phyloP scores from a whole-genome alignment of 2,329 filamentous ascomycete genomes.

The Daldinia sp. region DNA sequence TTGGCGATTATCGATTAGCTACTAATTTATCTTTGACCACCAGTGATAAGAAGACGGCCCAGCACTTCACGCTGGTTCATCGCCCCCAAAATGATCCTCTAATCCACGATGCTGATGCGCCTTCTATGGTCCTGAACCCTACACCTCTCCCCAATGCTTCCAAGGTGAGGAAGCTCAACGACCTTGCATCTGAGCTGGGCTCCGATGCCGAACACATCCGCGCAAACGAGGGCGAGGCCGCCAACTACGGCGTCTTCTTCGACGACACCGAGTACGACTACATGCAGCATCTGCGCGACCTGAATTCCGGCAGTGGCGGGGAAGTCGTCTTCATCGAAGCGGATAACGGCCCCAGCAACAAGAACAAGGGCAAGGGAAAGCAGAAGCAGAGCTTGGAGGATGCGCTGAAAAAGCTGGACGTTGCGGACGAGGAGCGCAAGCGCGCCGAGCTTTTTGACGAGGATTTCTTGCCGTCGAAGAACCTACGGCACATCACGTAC shows the following conservation, averaged over 20 bases:
- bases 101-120: slow-evolving; percentile 90
- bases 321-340: slow-evolving; percentile 87
- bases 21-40: slow-evolving; percentile 24
- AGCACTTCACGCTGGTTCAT: slow-evolving; percentile 94
- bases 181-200: slow-evolving; percentile 82
- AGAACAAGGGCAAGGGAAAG: slow-evolving; percentile 77
- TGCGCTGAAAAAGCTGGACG: slow-evolving; percentile 74
- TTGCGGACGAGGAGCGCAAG: slow-evolving; percentile 60
- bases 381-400: slow-evolving; percentile 85
- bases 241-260: slow-evolving; percentile 91
- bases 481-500: slow-evolving; percentile 81
- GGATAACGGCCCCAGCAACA: slow-evolving; percentile 61
- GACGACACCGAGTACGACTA: slow-evolving; percentile 98
- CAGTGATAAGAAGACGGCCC: slow-evolving; percentile 88
- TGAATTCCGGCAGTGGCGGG: slow-evolving; percentile 75
- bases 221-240: slow-evolving; percentile 94
- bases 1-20: neutral
- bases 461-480: slow-evolving; percentile 83
- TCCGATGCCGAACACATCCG: slow-evolving; percentile 74
- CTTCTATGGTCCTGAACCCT: slow-evolving; percentile 89
- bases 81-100: slow-evolving; percentile 97
- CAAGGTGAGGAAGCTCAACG: slow-evolving; percentile 75
- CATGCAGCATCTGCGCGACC: slow-evolving; percentile 97
- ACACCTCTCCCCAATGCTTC: slow-evolving; percentile 63
- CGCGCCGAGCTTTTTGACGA: slow-evolving; percentile 74